Evolutionary conservation across 495 filamentous ascomycete species (phyloP).

Genomic region (Clavariopsis aquatica): DNA sequence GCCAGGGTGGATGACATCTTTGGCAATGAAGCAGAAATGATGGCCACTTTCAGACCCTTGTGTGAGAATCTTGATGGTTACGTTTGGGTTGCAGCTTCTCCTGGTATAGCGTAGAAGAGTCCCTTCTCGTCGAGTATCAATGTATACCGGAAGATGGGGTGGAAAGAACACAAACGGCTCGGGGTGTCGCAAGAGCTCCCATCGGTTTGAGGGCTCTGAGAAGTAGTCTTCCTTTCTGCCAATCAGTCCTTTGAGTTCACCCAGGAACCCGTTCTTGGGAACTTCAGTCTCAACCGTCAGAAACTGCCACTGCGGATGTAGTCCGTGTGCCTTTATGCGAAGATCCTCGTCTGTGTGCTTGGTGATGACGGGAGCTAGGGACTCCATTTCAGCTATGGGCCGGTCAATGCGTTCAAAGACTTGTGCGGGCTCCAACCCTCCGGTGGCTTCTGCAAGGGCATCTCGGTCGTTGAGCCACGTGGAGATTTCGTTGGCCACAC

Average conservation of each 20-base stretch:
- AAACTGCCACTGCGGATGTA: constrained; percentile 65
- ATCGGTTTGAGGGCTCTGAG: constrained; percentile 69
- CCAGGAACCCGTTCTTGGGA: constrained; percentile 67
- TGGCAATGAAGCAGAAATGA: constrained; percentile 86
- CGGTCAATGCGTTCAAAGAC: constrained; percentile 60
- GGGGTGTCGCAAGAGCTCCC: constrained; percentile 73
- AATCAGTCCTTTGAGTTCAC: constrained; percentile 84
- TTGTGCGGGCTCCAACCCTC: constrained; percentile 44
- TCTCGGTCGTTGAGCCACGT: constrained; percentile 71
- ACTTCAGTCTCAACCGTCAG: constrained; percentile 66
- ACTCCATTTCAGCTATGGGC: constrained; percentile 55
- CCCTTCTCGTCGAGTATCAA: constrained; percentile 84
- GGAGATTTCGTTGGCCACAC: constrained; percentile 65
- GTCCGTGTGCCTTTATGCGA: constrained; percentile 49
- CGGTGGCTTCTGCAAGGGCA: constrained; percentile 48
- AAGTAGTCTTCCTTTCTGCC: constrained; percentile 78
- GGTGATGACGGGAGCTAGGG: constrained; percentile 50
- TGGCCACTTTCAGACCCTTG: constrained; percentile 63
- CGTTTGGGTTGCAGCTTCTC: constrained; percentile 85
- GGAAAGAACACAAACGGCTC: constrained; percentile 56
- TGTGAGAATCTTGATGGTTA: constrained; percentile 76
- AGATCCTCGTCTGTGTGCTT: constrained; percentile 53
- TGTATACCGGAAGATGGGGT: constrained; percentile 65
- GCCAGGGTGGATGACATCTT: constrained; percentile 64
- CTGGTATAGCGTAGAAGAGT: constrained; percentile 80